Evolutionary conservation across 768 basidiomycete genomes (phyloP).

Genomic region (Kwoniella sp.): DNA sequence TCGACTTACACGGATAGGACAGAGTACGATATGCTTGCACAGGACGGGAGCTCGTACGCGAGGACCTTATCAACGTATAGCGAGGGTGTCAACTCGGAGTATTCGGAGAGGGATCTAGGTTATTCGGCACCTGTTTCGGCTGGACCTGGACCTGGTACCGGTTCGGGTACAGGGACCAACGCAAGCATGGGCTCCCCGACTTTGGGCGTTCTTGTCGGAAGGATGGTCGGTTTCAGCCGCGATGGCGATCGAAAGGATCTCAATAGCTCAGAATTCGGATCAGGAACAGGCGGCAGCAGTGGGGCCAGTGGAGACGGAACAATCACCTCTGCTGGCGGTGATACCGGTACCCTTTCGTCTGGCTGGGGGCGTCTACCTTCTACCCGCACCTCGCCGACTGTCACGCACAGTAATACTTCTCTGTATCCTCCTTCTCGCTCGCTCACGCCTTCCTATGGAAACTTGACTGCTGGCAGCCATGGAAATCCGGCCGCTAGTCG

Average conservation of each 20-base stretch:
- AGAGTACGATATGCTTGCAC: constrained; percentile 30
- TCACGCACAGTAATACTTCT: neutral
- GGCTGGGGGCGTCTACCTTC: neutral
- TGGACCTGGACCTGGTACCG: neutral
- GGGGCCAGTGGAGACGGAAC: neutral
- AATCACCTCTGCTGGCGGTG: neutral
- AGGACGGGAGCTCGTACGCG: constrained; percentile 22
- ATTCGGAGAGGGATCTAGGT: constrained; percentile 18
- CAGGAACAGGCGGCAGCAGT: neutral
- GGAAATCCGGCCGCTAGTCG: neutral
- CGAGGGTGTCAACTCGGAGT: constrained; percentile 23
- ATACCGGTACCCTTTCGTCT: neutral
- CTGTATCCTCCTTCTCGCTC: neutral
- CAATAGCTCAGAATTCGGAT: neutral
- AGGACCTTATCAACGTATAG: constrained; percentile 28
- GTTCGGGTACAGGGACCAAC: neutral
- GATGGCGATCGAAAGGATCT: neutral
- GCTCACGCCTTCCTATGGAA: neutral
- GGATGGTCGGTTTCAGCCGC: neutral
- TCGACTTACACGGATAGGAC: constrained; percentile 29
- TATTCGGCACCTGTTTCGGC: neutral
- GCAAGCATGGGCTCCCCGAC: neutral
- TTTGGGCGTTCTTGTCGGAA: neutral
- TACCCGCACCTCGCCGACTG: neutral
- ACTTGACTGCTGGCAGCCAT: neutral